These are phyloP conservation scores for Chaetomium tenue DNA, from an alignment of 495 filamentous ascomycete genomes.

Conservation along the genomic window DNA sequence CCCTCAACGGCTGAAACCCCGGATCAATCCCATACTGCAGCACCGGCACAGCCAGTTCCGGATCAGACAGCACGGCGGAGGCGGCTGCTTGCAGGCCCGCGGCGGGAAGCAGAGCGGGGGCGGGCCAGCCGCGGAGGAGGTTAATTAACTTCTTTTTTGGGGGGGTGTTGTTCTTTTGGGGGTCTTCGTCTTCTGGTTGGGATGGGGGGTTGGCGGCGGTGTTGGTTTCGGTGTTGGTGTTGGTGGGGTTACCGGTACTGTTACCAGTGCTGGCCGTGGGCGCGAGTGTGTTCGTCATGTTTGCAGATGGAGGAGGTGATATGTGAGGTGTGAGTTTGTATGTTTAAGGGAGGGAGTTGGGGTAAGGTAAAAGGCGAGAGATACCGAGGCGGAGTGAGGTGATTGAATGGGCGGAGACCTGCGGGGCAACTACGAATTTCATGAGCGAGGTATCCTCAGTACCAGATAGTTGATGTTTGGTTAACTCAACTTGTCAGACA, in stretches of 20 bases:
- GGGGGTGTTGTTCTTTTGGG: neutral
- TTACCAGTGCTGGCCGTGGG: neutral
- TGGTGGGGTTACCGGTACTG: neutral
- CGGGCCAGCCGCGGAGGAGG: conserved; percentile 69
- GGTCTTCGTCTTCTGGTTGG: neutral
- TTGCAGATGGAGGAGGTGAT: no score
- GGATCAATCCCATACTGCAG: conserved; percentile 77
- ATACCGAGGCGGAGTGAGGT: no score
- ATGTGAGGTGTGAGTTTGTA: no score
- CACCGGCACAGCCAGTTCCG: conserved; percentile 53
- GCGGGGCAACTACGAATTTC: no score
- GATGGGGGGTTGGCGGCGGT: no score
- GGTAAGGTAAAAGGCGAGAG: no score
- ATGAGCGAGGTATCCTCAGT: no score
- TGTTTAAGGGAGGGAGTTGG: no score
- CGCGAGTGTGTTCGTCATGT: neutral
- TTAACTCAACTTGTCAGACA: neutral
- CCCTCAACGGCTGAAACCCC: conserved; percentile 65
- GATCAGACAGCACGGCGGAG: conserved; percentile 55
- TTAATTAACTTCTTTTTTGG: conserved; percentile 56
- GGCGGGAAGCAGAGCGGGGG: conserved; percentile 66
- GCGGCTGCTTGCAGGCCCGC: conserved; percentile 56
- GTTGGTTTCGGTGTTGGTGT: neutral
- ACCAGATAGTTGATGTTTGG: neutral
- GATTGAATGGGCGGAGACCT: no score